Base-by-base conservation (phyloP, 805 yeast genomes). In the Saitoella complicata region DNA sequence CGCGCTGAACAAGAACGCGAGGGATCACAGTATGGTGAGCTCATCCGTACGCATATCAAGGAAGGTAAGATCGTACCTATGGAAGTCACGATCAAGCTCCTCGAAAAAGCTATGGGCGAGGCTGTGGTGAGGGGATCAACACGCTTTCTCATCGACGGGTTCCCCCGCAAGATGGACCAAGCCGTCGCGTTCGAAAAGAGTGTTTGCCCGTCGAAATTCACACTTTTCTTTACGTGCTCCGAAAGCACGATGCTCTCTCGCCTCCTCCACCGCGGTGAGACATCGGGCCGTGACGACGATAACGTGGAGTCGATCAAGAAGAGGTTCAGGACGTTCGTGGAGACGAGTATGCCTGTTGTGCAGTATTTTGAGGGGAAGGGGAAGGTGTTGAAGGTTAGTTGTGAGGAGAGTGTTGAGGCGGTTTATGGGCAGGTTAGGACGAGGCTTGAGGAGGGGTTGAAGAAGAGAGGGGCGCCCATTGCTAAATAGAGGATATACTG, bases 161-260 rank as follows among this genome's bases (percentile, higher is more conserved):
- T 91, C 72, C 98, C 98, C 41, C 75, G 97, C 60, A 85, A 87
- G 61, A 88, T 91, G 96, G 97, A 91, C 64, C 98, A 88, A 67
- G 97, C 97, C 0, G 48, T 80, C 37, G 81, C 88, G n/a, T 88
- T 88, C 60, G 97, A 88, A 65, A 75, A 80, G 67, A 75, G 58
- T 61, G 64, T 66, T 10, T 66, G 65, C 4, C 60, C 55, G n/a
- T 55, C 61, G 7, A 57, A 58, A 47, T 61, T 65, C 48, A 62
- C 67, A 6, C 56, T 66, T 43, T 66, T 64, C 53, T 67, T 66
- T 45, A 67, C 69, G 77, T 54, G 91, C 76, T 55, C 79, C 70
- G 61, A 79, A 83, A 50, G 68, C 75, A 81, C 84, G 45, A 87
- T 88, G 96, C 69, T 86, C 52, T 65, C 73, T 51, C 77, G 98